Evolutionary conservation across 257 asterid genomes (phyloP), one percentile per base, ranked within the genome.

Genomic region (Solanum raphanifolium): DNA sequence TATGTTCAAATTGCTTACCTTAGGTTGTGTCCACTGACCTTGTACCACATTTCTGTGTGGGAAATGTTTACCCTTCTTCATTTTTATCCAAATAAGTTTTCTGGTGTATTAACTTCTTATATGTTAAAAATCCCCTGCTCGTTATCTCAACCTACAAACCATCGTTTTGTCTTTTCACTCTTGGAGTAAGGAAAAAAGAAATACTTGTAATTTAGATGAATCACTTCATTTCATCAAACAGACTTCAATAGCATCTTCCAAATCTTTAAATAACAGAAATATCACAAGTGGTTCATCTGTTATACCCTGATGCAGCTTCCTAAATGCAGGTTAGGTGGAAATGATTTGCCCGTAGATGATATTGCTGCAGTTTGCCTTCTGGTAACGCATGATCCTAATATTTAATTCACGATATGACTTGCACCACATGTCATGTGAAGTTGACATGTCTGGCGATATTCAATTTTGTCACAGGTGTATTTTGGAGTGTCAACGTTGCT

Each of bases 351-450:
- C 13, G 85, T 97, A 85, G 99, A 97, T 91, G 99, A 95, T 91
- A 94, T 97, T 88, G 98, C 99, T 87, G 99, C 99, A 39, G 99
- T 93, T 87, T 91, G 95, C 90, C 96, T 97, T 86, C 95, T 97
- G 95, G 99, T 96, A 90, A 90, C 11, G 1, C 85, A 46, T 48
- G 68, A 48, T 27, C 29, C 29, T 81, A 29, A 18, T 46, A 81
- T 18, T 87, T 7, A 41, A 73, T n/a, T 18, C 18, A 43, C 18
- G 7, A 36, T 38, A 55, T 31, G 39, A 31, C 76, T 89, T 39
- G 79, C 78, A 75, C 25, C 38, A 68, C 1, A 0, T 6, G 25
- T 34, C 21, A 9, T n/a, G 31, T 38, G 31, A 46, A 41, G 10
- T 20, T 71, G 76, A 86, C 46, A 13, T 86, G 83, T 46, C 35